Percentiles rank a stretch among this genome's conserved stretches.
phyloP scores from a whole-genome alignment of 352 stramenopile species.

The Phytopythium ostracodes region DNA sequence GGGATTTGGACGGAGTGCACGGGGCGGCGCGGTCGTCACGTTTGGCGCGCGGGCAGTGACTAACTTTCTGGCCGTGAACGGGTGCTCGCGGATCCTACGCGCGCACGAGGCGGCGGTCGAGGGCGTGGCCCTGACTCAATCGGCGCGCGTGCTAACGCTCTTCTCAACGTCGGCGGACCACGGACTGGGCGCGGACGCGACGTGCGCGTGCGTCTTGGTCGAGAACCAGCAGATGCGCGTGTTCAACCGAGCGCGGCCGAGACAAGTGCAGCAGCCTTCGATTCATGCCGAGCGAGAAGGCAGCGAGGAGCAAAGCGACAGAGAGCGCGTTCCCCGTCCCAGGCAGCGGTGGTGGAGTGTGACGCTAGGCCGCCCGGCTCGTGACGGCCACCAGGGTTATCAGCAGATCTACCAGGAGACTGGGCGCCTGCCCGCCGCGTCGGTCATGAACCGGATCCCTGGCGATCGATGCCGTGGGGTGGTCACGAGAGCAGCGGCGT shows the following conservation, averaged over 20 bases:
- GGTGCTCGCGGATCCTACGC: constrained; percentile 59
- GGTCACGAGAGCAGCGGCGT: too few relatives aligned
- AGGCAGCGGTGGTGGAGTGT: constrained; percentile 5
- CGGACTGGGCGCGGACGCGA: constrained; percentile 49
- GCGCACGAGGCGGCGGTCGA: constrained; percentile 84
- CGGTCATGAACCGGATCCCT: constrained; percentile 6
- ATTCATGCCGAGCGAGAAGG: constrained; percentile 17
- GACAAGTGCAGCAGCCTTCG: background rate
- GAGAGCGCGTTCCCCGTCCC: background rate
- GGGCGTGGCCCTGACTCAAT: constrained; percentile 62
- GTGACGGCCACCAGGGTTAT: background rate
- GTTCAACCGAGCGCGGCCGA: constrained; percentile 40
- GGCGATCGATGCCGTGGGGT: background rate
- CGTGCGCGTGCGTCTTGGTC: constrained; percentile 61
- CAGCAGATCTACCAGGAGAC: constrained; percentile 4
- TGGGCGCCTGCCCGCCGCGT: background rate
- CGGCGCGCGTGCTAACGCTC: constrained; percentile 55
- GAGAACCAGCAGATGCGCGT: constrained; percentile 53
- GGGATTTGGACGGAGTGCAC: constrained; percentile 46
- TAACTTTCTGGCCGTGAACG: constrained; percentile 51
- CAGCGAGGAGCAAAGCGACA: constrained; percentile 1
- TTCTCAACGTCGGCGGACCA: constrained; percentile 79
- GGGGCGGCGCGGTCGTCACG: constrained; percentile 54
- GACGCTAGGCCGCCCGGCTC: background rate
- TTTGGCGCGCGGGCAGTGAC: constrained; percentile 74